Evolutionary conservation across 192 early-diverging fungal genomes (phyloP).

Genomic region (Dissophora ornata): DNA sequence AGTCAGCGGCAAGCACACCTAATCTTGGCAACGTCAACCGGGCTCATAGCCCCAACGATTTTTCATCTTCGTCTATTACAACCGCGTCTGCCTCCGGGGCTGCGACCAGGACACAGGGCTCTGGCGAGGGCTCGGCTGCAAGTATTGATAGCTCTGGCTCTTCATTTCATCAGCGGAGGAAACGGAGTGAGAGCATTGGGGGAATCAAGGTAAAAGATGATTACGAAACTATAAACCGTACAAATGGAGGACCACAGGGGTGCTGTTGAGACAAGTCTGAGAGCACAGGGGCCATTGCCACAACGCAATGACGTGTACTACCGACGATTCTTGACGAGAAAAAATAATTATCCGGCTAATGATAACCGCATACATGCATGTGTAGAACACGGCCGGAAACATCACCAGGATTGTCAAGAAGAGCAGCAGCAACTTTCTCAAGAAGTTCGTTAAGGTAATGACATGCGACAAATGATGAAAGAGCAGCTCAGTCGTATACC

Average conservation of each 20-base stretch:
- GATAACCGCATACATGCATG: neutral
- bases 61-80: constrained; percentile 10
- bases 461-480: neutral
- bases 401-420: constrained; percentile 46
- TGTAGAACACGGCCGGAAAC: constrained; percentile 46
- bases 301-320: constrained; percentile 2
- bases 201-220: constrained; percentile 42
- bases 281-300: constrained; percentile 10
- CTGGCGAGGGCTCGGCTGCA: constrained; percentile 23
- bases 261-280: constrained; percentile 2
- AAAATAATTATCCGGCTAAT: too few relatives aligned
- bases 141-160: constrained; percentile 27
- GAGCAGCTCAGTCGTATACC: neutral
- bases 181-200: constrained; percentile 48
- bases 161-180: constrained; percentile 41
- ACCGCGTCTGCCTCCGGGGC: neutral
- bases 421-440: constrained; percentile 53
- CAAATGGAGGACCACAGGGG: too few relatives aligned
- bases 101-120: constrained; percentile 8
- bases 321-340: too few relatives aligned
- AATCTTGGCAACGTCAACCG: constrained; percentile 21
- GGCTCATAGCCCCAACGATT: neutral
- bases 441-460: constrained; percentile 48
- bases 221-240: neutral
- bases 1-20: constrained; percentile 42